Base-by-base conservation (phyloP, 139 green algal species). In the Nannochloris sp. region DNA sequence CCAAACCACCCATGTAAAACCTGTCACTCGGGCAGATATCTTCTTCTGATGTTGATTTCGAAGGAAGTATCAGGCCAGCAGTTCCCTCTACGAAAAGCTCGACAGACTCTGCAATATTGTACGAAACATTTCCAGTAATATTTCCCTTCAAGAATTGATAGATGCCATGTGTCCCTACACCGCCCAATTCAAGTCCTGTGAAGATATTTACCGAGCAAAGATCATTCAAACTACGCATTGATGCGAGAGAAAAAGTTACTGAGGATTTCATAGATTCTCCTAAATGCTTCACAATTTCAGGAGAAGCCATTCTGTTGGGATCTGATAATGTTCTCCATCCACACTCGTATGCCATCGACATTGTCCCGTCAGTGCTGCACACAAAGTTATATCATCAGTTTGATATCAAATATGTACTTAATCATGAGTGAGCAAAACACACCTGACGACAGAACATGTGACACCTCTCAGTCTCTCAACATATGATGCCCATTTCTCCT, bases 1-100 rank as follows among this genome's bases (percentile, higher is more conserved):
- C 69, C 1, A 79, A 43, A n/a, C 84, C 84, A 1, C 84, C 84
- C 14, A 90, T 65, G 69, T 87, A 90, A 68, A 91, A 91, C 25
- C 82, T 70, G 61, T 89, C 82, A 29, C 71, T 76, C 28, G 89
- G 84, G 56, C 61, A 74, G 29, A 73, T 82, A 13, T 45, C 58
- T 3, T 51, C 37, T 2, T 49, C 43, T 25, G 75, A 73, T 74
- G 72, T 85, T 2, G 84, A 59, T 30, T n/a, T 33, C 1, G 50
- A 30, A 36, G 23, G 83, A 60, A 89, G 56, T 60, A 88, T 60
- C 46, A 81, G 10, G 3, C 80, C 83, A 49, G 66, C 57, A 30
- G 64, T 66, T 0, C 45, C 75, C 5, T 49, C 37, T 17, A 75
- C 10, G 4, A n/a, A 59, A 59, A 59, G 40, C 13, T 48, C 40